phyloP scores from a whole-genome alignment of 2,329 filamentous ascomycete genomes.

The Pyrenochaeta sp. region DNA sequence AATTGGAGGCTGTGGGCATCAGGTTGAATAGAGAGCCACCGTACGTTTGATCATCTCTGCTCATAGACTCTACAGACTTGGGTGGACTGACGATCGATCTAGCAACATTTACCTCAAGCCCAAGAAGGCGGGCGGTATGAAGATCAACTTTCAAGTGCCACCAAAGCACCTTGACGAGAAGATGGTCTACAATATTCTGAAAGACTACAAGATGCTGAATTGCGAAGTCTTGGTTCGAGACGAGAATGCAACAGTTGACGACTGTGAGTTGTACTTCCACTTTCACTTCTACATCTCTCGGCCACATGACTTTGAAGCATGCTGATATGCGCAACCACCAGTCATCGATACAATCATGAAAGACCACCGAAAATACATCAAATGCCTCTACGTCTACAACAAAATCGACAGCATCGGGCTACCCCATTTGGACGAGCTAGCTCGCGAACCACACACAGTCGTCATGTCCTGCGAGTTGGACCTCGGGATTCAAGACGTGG shows the following conservation, averaged over 20 bases:
- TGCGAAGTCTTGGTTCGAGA: constrained; percentile 95
- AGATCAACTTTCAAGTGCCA: constrained; percentile 91
- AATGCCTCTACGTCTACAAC: constrained; percentile 96
- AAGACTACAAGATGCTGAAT: constrained; percentile 99
- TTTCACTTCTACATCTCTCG: too few species aligned
- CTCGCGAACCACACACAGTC: constrained; percentile 89
- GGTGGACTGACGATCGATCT: not conserved
- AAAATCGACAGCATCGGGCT: constrained; percentile 96
- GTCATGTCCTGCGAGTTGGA: constrained; percentile 99
- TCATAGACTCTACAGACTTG: not conserved
- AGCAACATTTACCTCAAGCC: constrained; percentile 97
- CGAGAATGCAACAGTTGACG: constrained; percentile 91
- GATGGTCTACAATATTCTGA: constrained; percentile 96
- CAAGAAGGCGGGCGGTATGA: constrained; percentile 98
- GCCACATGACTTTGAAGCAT: too few species aligned
- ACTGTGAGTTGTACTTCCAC: constrained; percentile 55
- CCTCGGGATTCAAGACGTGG: constrained; percentile 89
- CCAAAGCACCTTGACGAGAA: constrained; percentile 95
- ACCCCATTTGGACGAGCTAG: constrained; percentile 90
- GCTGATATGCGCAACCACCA: too few species aligned
- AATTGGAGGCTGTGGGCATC: constrained; percentile 95
- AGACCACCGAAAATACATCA: constrained; percentile 97
- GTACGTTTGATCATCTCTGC: constrained; percentile 59
- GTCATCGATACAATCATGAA: constrained; percentile 99
- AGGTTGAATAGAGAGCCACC: constrained; percentile 90